phyloP scores from a whole-genome alignment of 2,329 filamentous ascomycete genomes.

The Paecilomyces dactylethromorphus region DNA sequence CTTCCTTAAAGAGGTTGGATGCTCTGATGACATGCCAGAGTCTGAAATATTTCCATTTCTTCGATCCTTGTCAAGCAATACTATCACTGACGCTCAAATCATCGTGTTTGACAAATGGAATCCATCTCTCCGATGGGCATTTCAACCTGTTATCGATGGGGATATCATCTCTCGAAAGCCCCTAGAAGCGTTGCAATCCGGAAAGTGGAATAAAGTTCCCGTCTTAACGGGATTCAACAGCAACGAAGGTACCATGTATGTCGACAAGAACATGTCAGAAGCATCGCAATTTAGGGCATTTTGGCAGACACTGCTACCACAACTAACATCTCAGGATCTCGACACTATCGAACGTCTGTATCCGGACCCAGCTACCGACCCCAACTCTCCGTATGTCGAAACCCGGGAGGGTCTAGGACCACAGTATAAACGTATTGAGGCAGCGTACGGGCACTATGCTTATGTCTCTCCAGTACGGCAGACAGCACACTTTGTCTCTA shows the following conservation, averaged over 20 bases:
- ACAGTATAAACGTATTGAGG: constrained; percentile 48
- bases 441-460: constrained; percentile 45
- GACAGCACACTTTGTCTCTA: constrained; percentile 35
- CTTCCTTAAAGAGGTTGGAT: constrained; percentile 32
- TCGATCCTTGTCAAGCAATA: constrained; percentile 29
- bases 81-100: constrained; percentile 34
- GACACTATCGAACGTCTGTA: constrained; percentile 54
- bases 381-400: constrained; percentile 1
- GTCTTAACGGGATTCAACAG: constrained; percentile 65
- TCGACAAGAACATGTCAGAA: constrained; percentile 44
- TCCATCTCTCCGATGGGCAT: constrained; percentile 48
- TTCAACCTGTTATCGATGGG: constrained; percentile 63
- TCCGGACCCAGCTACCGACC: constrained; percentile 47
- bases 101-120: constrained; percentile 42
- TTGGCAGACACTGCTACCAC: constrained; percentile 56
- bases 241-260: constrained; percentile 62
- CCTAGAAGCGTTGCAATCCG: constrained; percentile 51
- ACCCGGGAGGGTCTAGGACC: constrained; percentile 30
- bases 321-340: constrained; percentile 48
- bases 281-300: constrained; percentile 52
- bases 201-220: constrained; percentile 50
- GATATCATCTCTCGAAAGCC: constrained; percentile 54
- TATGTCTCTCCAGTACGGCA: constrained; percentile 45
- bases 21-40: constrained; percentile 16
- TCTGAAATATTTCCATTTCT: constrained; percentile 35